Percentiles rank a stretch among this genome's conserved stretches.
Evolutionary conservation across 2,329 filamentous ascomycete species (phyloP).

Genomic region (Simplicillium sp.): DNA sequence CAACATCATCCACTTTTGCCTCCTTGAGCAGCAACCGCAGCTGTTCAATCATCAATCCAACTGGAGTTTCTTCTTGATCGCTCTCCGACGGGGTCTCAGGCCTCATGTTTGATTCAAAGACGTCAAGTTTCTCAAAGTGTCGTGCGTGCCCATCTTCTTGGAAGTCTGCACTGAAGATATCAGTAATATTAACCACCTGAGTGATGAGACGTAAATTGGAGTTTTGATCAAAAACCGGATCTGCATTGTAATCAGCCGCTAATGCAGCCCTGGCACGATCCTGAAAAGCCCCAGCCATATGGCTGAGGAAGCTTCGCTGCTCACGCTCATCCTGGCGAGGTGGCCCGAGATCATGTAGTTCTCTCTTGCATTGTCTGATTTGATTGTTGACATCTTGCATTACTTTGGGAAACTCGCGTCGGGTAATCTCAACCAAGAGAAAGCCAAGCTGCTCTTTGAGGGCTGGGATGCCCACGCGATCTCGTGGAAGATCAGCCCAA

Average conservation of each 20-base stretch:
- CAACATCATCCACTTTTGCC: neutral
- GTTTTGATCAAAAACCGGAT: constrained; percentile 4
- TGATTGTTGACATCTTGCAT: no score
- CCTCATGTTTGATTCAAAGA: neutral
- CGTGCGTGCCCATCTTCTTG: neutral
- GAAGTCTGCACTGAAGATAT: constrained; percentile 8
- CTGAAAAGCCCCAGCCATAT: constrained; percentile 12
- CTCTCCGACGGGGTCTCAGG: neutral
- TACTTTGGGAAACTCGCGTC: no score
- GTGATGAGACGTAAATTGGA: constrained; percentile 13
- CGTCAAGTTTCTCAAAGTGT: no score
- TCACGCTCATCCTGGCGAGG: constrained; percentile 8
- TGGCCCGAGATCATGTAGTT: constrained; percentile 7
- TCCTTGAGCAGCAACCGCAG: neutral
- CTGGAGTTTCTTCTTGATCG: neutral
- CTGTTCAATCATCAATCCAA: neutral
- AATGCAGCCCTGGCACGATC: constrained; percentile 6
- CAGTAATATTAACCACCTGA: constrained; percentile 9
- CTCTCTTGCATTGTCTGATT: neutral
- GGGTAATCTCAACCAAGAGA: no score
- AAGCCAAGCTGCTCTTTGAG: no score
- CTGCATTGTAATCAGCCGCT: constrained; percentile 8
- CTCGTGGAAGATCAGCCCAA: no score
- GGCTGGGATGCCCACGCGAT: no score
- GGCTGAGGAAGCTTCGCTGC: constrained; percentile 10